Evolutionary conservation across 192 early-diverging fungal species (phyloP), one percentile per base, ranked within the genome.

Genomic region (Ambispora gerdemannii): DNA sequence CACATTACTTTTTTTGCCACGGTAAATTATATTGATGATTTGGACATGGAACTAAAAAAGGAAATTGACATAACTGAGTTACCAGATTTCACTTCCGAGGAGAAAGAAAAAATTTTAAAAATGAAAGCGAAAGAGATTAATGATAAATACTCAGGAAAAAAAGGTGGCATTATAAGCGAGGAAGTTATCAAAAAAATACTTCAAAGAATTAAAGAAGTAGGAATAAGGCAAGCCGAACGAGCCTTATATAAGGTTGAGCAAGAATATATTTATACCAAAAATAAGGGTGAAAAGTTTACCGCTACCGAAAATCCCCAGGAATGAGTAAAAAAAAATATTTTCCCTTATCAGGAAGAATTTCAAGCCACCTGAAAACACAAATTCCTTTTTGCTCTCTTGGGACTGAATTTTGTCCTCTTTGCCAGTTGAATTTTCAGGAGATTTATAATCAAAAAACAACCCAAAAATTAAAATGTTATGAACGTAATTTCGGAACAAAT

Each of bases 1-100:
- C 63, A 66, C 1, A 51, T 66, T 51, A 66, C 47, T 32, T 66
- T 66, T 50, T 66, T 66, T 66, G 63, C 63, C 2, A 50, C 63
- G 3, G 63, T 66, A 28, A 66, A 66, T 66, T 66, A 66, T 50
- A 28, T 20, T 30, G 63, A 66, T 0, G 47, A 66, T 10, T 1
- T 66, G 28, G 7, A 0, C 33, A 15, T 17, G 17, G 2, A 30
- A 58, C 11, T 4, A 13, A 58, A 58, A 58, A 24, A 58, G 11
- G 1, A 10, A 20, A 2, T 58, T 2, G 28, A 28, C 13, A 22
- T 27, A 58, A 20, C 11, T 13, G 38, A 58, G 2, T 25, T 58
- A 4, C 19, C 13, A 58, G 55, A 24, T 25, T 58, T 20, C 24
- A 58, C 55, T 58, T 1, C 13, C 24, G 55, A 58, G 28, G 24